Evolutionary conservation across 805 yeast species (phyloP), one percentile per base, ranked within the genome.

Genomic region (Saccharomyces jurei): DNA sequence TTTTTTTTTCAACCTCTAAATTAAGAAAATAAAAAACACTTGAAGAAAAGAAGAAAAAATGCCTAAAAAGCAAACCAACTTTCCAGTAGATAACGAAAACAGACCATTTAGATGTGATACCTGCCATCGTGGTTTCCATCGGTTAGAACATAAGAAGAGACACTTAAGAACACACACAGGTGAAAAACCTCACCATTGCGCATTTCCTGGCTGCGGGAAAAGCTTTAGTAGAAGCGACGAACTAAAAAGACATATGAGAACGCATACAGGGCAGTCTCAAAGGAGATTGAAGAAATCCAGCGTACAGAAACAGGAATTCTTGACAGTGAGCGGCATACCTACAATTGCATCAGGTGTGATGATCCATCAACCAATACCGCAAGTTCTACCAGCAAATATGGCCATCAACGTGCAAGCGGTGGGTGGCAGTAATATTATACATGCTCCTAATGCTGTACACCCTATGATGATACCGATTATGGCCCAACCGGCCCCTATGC

Each of bases 131-230:
- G 89, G 95, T 9, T 89, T 89, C 68, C 92, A 88, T 69, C 78
- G 96, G 57, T 74, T 89, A 50, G 97, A 89, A 69, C 97, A 89
- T 69, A 95, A 88, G 67, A 89, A 96, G 11, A 79, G 97, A 60
- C 97, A 89, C 68, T 86, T 90, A 61, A 77, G 96, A 55, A 89
- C 96, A 9, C 96, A 89, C 72, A 89, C 97, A 0, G 97, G 97
- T 50, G 96, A 89, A 68, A 87, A 89, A 68, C 96, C 96, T 2
- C 94, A 87, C 66, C 83, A 82, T 50, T 89, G 97, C 71, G 79
- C 83, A 21, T 89, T 80, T 61, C 90, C 94, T 1, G 88, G 88
- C n/a, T 89, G 97, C 71, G 70, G 82, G 52, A 89, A 90, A 70
- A 77, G 86, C 58, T 89, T 89, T 66, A 80, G 87, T 55, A 78